Conservation (phyloP, 441 rosid species). For the Gossypium schwendimanii region DNA sequence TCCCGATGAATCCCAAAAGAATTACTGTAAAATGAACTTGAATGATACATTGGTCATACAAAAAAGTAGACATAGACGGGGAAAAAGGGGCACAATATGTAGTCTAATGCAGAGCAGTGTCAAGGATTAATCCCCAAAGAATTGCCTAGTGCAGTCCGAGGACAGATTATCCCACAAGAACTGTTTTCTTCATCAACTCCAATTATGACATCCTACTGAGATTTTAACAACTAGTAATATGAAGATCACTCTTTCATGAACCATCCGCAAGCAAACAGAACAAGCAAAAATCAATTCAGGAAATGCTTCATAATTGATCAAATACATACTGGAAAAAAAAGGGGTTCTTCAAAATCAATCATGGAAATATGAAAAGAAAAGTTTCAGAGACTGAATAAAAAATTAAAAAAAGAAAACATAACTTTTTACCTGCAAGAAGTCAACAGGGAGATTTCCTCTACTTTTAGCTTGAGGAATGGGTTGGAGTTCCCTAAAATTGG, state of each 20-base stretch:
- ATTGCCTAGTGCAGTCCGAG: not conserved
- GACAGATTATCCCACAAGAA: not conserved
- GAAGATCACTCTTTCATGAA: too few species aligned
- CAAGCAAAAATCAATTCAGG: not conserved
- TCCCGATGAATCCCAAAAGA: too few species aligned
- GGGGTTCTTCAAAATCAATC: not conserved
- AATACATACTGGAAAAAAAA: not conserved
- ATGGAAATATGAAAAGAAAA: not conserved
- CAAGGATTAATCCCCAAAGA: not conserved
- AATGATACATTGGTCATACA: not conserved
- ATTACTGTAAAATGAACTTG: too few species aligned
- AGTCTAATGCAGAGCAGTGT: not conserved
- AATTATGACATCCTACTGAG: not conserved
- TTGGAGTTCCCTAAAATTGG: slow-evolving; percentile 49
- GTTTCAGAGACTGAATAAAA: not conserved
- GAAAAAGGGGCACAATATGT: too few species aligned
- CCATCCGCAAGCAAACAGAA: too few species aligned
- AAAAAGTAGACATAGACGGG: too few species aligned
- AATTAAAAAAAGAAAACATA: not conserved
- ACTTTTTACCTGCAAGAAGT: slow-evolving; percentile 48
- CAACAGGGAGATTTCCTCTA: slow-evolving; percentile 71
- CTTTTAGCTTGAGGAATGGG: slow-evolving; percentile 33
- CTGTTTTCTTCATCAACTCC: not conserved
- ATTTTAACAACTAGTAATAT: not conserved
- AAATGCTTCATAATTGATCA: not conserved